A percentile compares a stretch with the other conserved stretches of the same genome.
Evolutionary conservation across 495 filamentous ascomycete genomes (phyloP).

Genomic region (Durotheca rogersii): DNA sequence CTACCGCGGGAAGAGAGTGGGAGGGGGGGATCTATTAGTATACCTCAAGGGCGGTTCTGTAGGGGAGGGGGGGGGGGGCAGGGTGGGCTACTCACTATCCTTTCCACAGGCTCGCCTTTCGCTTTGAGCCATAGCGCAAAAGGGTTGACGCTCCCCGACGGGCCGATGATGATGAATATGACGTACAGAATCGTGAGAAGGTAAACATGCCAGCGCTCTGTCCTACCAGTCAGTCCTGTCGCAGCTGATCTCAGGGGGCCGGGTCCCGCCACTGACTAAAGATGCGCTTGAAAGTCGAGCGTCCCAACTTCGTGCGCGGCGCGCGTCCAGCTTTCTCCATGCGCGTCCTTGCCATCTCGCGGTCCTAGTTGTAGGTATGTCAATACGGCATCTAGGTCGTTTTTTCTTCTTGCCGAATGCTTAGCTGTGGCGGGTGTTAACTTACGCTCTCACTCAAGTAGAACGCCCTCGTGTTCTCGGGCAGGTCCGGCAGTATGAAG

Average conservation of each 20-base stretch:
- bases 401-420: too few species aligned
- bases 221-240: not conserved
- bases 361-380: slow-evolving; percentile 44
- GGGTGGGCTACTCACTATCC: slow-evolving; percentile 33
- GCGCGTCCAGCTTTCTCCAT: slow-evolving; percentile 52
- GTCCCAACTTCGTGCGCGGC: slow-evolving; percentile 47
- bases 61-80: not conserved
- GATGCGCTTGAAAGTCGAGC: slow-evolving; percentile 52
- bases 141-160: slow-evolving; percentile 30
- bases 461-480: slow-evolving; percentile 42
- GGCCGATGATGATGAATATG: slow-evolving; percentile 29
- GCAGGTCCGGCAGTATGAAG: slow-evolving; percentile 46
- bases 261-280: too few species aligned
- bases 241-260: slow-evolving; percentile 2
- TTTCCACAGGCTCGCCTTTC: slow-evolving; percentile 42
- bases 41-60: not conserved
- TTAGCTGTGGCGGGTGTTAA: too few species aligned
- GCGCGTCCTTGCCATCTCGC: slow-evolving; percentile 43
- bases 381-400: too few species aligned
- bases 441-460: slow-evolving; percentile 44
- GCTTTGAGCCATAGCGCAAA: slow-evolving; percentile 49
- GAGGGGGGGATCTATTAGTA: too few species aligned
- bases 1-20: not conserved
- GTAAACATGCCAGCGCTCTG: slow-evolving; percentile 52
- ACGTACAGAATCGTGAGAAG: slow-evolving; percentile 48